Base-by-base conservation (phyloP, 140 eudicot species). In the Erigeron philadelphicus region DNA sequence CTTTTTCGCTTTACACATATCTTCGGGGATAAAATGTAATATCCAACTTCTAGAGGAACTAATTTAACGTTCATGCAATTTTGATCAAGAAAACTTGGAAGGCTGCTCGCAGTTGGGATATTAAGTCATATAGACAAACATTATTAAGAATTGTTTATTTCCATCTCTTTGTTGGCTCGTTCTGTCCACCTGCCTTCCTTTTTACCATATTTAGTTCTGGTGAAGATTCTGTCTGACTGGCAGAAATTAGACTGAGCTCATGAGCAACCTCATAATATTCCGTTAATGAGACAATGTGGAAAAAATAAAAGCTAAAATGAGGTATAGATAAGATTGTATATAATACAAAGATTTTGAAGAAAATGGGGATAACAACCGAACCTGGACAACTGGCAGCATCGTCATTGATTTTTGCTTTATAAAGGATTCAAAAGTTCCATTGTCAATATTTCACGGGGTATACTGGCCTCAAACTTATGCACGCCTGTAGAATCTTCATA, bases 131-230 rank as follows among this genome's bases (percentile, higher is more conserved):
- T 2, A 4, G 40, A 18, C 44, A 41, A 9, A 8, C 6, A 9
- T 64, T 12, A 17, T 35, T 23, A 74, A 43, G 25, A 60, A 61
- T 55, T 58, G 73, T 84, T 40, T 85, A 86, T 95, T 76, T 86
- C 95, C 92, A 85, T 84, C 81, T 84, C 90, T 76, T 89, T 86
- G 42, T 72, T 85, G 64, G 84, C 80, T 83, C n/a, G n/a, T n/a
- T 89, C 82, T 86, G 85, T 72, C 98, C 98, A 66, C 98, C 98
- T 35, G 98, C 98, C 72, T 85, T 93, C 68, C 98, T 84, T 44
- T 96, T 88, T 65, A 88, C 64, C 61, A 66, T 64, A 67, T 89
- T 93, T 76, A 79, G 98, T 63, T 90, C 75, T 25, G 74, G 43
- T 40, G 72, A 49, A 13, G 90, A 81, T 59, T 87, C 85, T 13